Evolutionary conservation across 495 filamentous ascomycete species (phyloP).

Genomic region (Lindgomyces ingoldianus): DNA sequence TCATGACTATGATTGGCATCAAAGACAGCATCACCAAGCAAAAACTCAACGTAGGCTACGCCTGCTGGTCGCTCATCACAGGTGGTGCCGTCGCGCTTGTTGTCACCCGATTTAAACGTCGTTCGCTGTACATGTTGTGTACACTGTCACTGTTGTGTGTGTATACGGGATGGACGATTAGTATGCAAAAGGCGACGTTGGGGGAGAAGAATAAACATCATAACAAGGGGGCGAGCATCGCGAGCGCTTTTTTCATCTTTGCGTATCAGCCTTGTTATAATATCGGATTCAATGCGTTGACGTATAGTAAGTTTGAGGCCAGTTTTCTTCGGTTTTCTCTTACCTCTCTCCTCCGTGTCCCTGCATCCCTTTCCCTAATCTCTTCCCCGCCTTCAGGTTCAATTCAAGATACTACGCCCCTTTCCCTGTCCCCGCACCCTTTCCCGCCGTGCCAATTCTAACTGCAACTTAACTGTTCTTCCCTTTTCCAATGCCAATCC

Average conservation of each 20-base stretch:
- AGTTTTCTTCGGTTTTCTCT: neutral
- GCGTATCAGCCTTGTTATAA: constrained; percentile 64
- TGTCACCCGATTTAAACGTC: constrained; percentile 55
- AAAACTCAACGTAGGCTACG: constrained; percentile 59
- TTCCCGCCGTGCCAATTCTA: too few species aligned
- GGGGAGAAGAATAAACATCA: constrained; percentile 42
- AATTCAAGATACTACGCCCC: too few species aligned
- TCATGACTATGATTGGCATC: constrained; percentile 52
- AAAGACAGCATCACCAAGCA: constrained; percentile 55
- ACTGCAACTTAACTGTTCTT: too few species aligned
- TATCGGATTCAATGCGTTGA: constrained; percentile 65
- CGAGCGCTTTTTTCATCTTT: constrained; percentile 62
- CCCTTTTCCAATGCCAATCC: too few species aligned
- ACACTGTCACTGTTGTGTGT: constrained; percentile 55
- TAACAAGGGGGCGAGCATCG: constrained; percentile 38
- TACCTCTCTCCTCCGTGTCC: neutral
- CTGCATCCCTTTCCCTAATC: neutral
- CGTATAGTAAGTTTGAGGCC: constrained; percentile 54
- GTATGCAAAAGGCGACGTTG: constrained; percentile 55
- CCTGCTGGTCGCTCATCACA: constrained; percentile 58
- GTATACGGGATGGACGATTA: constrained; percentile 61
- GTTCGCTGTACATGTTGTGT: constrained; percentile 60
- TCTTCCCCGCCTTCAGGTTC: neutral
- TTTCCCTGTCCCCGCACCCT: too few species aligned
- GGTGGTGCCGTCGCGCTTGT: constrained; percentile 55